phyloP scores from a whole-genome alignment of 2,329 filamentous ascomycete species.

The Colletotrichum tamarilloi region DNA sequence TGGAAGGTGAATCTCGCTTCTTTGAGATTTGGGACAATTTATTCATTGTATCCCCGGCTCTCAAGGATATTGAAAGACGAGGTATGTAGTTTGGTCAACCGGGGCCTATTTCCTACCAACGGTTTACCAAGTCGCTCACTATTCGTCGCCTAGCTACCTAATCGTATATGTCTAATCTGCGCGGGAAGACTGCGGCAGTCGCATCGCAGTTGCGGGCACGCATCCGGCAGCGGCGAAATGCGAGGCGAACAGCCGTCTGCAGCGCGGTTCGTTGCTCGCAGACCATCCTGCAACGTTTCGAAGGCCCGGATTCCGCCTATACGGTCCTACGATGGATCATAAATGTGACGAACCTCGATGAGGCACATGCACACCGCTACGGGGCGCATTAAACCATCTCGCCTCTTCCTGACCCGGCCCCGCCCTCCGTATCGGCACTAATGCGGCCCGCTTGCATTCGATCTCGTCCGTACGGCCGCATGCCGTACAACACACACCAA shows the following conservation, averaged over 20 bases:
- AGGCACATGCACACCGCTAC: slow-evolving; percentile 22
- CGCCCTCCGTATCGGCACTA: slow-evolving; percentile 27
- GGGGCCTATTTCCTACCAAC: background rate
- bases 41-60: background rate
- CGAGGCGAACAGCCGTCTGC: background rate
- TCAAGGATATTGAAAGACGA: no score
- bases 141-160: background rate
- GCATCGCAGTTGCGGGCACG: background rate
- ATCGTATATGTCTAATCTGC: background rate
- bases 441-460: slow-evolving; percentile 23
- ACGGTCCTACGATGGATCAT: background rate
- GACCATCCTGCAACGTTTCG: background rate
- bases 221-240: background rate
- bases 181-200: background rate
- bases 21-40: background rate
- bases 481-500: background rate
- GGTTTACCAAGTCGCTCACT: background rate
- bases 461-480: slow-evolving; percentile 32
- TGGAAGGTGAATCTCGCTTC: background rate
- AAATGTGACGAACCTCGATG: background rate
- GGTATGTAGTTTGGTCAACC: background rate
- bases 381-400: background rate
- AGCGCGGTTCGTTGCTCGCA: background rate
- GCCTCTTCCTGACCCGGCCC: background rate
- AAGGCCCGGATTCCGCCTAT: background rate